Evolutionary conservation across 2,329 filamentous ascomycete species (phyloP).

Genomic region (Immersiporthe knoxdaviesiana): DNA sequence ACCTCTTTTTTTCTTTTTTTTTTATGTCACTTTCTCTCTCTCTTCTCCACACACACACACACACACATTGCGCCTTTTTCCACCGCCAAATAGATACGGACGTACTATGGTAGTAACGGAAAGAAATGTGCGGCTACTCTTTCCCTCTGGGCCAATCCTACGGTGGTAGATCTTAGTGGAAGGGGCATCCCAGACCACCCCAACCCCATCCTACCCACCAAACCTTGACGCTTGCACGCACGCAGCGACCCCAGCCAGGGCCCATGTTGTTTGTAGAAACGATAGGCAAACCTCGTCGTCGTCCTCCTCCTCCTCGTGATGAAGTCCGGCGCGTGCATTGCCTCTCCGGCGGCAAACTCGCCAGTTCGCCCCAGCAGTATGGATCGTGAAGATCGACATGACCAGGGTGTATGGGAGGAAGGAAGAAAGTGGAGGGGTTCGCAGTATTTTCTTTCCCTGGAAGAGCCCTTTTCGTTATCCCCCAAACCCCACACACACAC

Average conservation of each 20-base stretch:
- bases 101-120: background rate
- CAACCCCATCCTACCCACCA: background rate
- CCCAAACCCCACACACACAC: no score
- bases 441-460: no score
- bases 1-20: background rate
- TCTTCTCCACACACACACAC: background rate
- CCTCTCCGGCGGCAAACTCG: background rate
- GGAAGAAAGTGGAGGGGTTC: background rate
- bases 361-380: background rate
- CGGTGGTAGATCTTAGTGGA: background rate
- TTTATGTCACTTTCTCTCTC: background rate
- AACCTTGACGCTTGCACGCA: background rate
- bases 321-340: background rate
- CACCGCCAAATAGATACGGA: background rate
- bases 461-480: no score
- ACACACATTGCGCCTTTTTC: background rate
- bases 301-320: background rate
- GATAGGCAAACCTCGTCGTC: background rate
- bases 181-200: background rate
- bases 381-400: background rate
- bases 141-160: background rate
- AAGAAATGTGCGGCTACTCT: conserved; percentile 3
- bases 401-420: background rate
- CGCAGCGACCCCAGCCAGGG: no score
- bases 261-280: background rate